phyloP scores from a whole-genome alignment of 176 grass and related monocot species.

The Coix lacrymajobi region DNA sequence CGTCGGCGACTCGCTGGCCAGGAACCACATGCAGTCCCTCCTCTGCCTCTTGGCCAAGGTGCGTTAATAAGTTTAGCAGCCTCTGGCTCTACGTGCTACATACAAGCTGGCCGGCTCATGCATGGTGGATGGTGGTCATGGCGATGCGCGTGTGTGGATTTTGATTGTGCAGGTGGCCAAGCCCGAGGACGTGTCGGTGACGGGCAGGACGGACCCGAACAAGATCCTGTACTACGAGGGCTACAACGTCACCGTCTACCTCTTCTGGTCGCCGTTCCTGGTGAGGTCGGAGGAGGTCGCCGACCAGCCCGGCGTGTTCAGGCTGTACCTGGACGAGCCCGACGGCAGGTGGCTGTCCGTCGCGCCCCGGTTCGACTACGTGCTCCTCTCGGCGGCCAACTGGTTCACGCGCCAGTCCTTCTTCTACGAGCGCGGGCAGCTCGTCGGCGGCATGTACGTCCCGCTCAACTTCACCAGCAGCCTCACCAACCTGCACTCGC shows the following conservation, averaged over 20 bases:
- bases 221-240: conserved; percentile 32
- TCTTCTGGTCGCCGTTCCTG: conserved; percentile 72
- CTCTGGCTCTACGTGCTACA: too few species aligned
- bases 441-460: conserved; percentile 50
- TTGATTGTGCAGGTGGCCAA: conserved; percentile 16
- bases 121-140: neutral
- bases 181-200: conserved; percentile 19
- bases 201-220: neutral
- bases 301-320: conserved; percentile 23
- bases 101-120: too few species aligned
- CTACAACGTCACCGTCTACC: conserved; percentile 51
- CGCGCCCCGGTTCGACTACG: conserved; percentile 43
- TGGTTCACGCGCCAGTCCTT: conserved; percentile 51
- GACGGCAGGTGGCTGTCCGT: conserved; percentile 50
- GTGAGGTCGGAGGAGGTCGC: conserved; percentile 32
- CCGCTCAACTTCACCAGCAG: conserved; percentile 46
- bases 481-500: conserved; percentile 40
- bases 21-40: conserved; percentile 55
- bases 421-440: conserved; percentile 38
- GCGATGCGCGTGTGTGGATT: neutral
- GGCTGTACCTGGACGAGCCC: conserved; percentile 61
- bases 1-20: conserved; percentile 45
- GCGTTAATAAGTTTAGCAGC: neutral
- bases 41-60: conserved; percentile 47
- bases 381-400: conserved; percentile 63